Evolutionary conservation across 345 rosid genomes (phyloP), one percentile per base, ranked within the genome.

Genomic region (Psidium guajava): DNA sequence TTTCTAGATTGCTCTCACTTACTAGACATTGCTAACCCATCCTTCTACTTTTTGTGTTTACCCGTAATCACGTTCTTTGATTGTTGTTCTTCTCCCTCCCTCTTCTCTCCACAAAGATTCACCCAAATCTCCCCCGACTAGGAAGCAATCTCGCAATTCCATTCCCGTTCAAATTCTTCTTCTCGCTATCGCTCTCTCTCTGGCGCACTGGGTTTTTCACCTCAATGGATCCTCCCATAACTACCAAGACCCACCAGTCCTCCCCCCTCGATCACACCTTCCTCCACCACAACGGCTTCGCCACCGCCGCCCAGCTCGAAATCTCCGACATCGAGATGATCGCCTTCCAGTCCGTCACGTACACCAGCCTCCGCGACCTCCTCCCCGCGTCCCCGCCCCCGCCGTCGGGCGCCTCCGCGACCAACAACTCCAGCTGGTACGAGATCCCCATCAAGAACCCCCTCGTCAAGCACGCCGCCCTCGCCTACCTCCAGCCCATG

Each of bases 401-500:
- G 40, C 64, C 89, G 49, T 40, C 89, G 21, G 85, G 81, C 80
- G 24, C 83, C 18, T 89, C 93, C 18, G 90, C 94, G 36, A 74
- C 90, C 36, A 82, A 82, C 81, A 89, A 90, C 85, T 88, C 93
- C 42, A 91, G 93, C 90, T 91, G 91, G 90, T 2, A 88, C 77
- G 94, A 93, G 88, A 89, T 94, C 28, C 91, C 96, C 73, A 91
- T 94, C 84, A 90, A 86, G 89, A 93, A 92, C 51, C 93, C 91
- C 22, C 91, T 92, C 9, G 94, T 94, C 36, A 94, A 92, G 89
- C 94, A 91, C 6, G 96, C 95, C 4, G 95, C 95, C 55, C 57
- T 88, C 89, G 92, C 96, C 54, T 92, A 94, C 86, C 86, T 94
- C 85, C 95, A 90, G 90, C 95, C 96, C 59, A 90, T 90, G 93